phyloP scores from a whole-genome alignment of 2,329 filamentous ascomycete genomes.

The Cladosporium sp. region DNA sequence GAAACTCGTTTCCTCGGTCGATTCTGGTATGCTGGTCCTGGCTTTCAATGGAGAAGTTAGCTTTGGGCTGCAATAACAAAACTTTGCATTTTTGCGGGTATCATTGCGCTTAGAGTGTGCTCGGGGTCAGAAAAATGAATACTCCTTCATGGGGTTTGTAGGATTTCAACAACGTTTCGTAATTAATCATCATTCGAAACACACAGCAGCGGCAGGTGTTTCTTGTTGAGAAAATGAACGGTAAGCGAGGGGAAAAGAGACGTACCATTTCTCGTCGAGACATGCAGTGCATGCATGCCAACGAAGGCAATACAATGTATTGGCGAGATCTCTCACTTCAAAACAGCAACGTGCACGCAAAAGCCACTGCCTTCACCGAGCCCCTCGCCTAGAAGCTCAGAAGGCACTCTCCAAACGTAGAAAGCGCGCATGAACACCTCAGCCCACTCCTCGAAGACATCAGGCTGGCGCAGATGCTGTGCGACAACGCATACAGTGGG shows the following conservation, averaged over 20 bases:
- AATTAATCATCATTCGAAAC: background rate
- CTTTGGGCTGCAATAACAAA: background rate
- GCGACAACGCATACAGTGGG: constrained; percentile 75
- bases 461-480: constrained; percentile 79
- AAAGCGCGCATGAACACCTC: constrained; percentile 63
- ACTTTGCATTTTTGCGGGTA: background rate
- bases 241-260: background rate
- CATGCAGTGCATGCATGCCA: background rate
- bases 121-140: constrained; percentile 1
- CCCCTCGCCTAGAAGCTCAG: constrained; percentile 54
- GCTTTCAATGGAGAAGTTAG: background rate
- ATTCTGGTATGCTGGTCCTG: background rate
- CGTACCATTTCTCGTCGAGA: background rate
- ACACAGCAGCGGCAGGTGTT: too few species aligned
- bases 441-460: constrained; percentile 82
- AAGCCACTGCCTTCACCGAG: constrained; percentile 67
- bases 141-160: constrained; percentile 3
- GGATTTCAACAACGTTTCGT: constrained; percentile 9
- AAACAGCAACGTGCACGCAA: constrained; percentile 71
- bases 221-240: too few species aligned
- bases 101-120: too few species aligned
- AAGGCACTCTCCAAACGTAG: constrained; percentile 69
- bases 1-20: background rate
- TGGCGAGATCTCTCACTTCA: constrained; percentile 31
- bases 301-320: background rate